Evolutionary conservation across 495 filamentous ascomycete genomes (phyloP).

Genomic region (Trichoderma asperelloides): DNA sequence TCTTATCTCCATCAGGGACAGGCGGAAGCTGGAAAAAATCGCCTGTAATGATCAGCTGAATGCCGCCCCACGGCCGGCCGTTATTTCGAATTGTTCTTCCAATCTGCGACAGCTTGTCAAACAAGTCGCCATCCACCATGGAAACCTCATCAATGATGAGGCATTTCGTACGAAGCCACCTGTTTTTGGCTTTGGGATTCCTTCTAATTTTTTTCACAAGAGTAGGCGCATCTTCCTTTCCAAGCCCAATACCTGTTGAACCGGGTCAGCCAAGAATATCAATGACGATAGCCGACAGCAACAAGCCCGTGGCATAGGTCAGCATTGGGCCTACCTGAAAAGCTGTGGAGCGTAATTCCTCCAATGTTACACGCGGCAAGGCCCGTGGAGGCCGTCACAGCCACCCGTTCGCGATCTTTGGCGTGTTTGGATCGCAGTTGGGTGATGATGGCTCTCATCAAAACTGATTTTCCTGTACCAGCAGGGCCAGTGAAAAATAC

Average conservation of each 20-base stretch:
- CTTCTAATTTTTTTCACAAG: slow-evolving; percentile 86
- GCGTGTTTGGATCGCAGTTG: slow-evolving; percentile 66
- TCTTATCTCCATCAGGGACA: slow-evolving; percentile 63
- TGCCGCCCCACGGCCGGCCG: slow-evolving; percentile 87
- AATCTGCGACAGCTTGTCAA: slow-evolving; percentile 89
- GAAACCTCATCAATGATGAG: slow-evolving; percentile 93
- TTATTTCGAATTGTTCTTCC: slow-evolving; percentile 76
- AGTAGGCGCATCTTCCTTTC: slow-evolving; percentile 75
- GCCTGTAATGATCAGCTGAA: slow-evolving; percentile 90
- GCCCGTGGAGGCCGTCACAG: slow-evolving; percentile 91
- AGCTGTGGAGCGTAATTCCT: slow-evolving; percentile 92
- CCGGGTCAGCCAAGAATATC: background rate
- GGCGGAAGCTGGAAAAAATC: slow-evolving; percentile 97
- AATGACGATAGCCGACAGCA: background rate
- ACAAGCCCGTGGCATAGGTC: background rate
- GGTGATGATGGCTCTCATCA: slow-evolving; percentile 83
- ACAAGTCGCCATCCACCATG: slow-evolving; percentile 95
- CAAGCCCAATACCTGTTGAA: slow-evolving; percentile 66
- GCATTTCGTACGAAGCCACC: slow-evolving; percentile 81
- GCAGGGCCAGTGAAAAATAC: slow-evolving; percentile 98
- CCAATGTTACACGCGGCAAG: slow-evolving; percentile 95
- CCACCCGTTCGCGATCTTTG: slow-evolving; percentile 69
- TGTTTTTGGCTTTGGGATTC: slow-evolving; percentile 75
- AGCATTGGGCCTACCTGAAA: slow-evolving; percentile 42
- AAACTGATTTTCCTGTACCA: slow-evolving; percentile 93